Conservation (phyloP, 1,139 yeast genomes). For the Williopsis jadinii region DNA sequence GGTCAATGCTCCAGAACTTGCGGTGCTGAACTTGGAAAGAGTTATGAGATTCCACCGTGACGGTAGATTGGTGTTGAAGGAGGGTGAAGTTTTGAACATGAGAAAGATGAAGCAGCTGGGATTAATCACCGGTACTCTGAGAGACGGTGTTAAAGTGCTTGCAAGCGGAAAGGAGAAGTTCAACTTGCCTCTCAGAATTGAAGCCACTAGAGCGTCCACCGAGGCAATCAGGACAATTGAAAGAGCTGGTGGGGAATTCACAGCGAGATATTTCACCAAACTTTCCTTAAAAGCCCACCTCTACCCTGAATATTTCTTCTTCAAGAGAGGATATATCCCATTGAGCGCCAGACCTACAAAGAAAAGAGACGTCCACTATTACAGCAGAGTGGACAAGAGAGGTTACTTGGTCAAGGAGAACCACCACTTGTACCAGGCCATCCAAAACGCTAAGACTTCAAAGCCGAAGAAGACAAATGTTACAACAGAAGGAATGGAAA, state of each 20-base stretch:
- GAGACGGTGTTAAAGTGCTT: slow-evolving; percentile 77
- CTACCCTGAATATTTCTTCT: slow-evolving; percentile 62
- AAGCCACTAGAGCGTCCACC: slow-evolving; percentile 74
- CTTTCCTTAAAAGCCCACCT: slow-evolving; percentile 70
- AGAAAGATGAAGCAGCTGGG: slow-evolving; percentile 63
- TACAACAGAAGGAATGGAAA: slow-evolving; percentile 22
- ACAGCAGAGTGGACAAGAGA: slow-evolving; percentile 62
- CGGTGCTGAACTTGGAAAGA: slow-evolving; percentile 48
- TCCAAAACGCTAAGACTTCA: slow-evolving; percentile 20
- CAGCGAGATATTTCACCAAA: slow-evolving; percentile 62
- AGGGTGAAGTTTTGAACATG: slow-evolving; percentile 59
- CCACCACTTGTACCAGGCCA: slow-evolving; percentile 24
- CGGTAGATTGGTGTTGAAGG: slow-evolving; percentile 55
- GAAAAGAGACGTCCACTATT: slow-evolving; percentile 73
- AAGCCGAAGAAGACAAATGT: slow-evolving; percentile 14
- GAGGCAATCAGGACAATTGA: slow-evolving; percentile 73
- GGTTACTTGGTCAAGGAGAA: slow-evolving; percentile 56
- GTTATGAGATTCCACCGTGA: slow-evolving; percentile 57
- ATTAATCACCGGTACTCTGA: slow-evolving; percentile 59
- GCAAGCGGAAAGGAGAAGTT: slow-evolving; percentile 58
- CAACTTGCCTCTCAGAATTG: slow-evolving; percentile 58
- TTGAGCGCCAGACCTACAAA: slow-evolving; percentile 80
- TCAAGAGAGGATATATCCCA: slow-evolving; percentile 74
- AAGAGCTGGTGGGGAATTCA: slow-evolving; percentile 61
- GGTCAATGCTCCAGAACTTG: slow-evolving; percentile 37